Conservation (phyloP, 257 asterid species). For the Gentiana dahurica region DNA sequence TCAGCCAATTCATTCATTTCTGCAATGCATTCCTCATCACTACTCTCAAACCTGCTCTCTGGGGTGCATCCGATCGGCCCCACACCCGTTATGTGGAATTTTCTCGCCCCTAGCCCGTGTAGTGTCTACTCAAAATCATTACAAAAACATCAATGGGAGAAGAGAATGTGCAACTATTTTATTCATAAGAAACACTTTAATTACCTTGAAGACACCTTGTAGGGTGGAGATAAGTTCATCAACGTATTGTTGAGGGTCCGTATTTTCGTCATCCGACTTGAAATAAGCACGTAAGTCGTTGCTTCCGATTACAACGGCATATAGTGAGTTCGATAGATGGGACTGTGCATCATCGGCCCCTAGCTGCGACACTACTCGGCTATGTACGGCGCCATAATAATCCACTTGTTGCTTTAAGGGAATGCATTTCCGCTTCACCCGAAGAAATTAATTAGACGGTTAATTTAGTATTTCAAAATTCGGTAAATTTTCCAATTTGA, state of each 20-base stretch:
- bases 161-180: too few species aligned
- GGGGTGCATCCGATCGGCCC: slow-evolving; percentile 65
- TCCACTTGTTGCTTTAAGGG: slow-evolving; percentile 38
- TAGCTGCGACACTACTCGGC: slow-evolving; percentile 27
- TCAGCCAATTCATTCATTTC: slow-evolving; percentile 42
- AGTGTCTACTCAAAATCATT: slow-evolving; percentile 20
- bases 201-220: slow-evolving; percentile 46
- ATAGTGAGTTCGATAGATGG: slow-evolving; percentile 49
- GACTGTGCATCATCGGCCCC: slow-evolving; percentile 24
- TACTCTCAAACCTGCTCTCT: slow-evolving; percentile 21
- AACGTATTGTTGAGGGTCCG: slow-evolving; percentile 44
- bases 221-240: slow-evolving; percentile 49
- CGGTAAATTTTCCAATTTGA: too few species aligned
- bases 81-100: slow-evolving; percentile 31
- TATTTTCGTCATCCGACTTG: slow-evolving; percentile 9
- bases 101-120: slow-evolving; percentile 48
- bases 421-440: slow-evolving; percentile 24
- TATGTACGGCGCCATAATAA: slow-evolving; percentile 29
- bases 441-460: too few species aligned
- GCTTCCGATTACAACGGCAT: slow-evolving; percentile 61
- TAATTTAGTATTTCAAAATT: too few species aligned
- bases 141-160: too few species aligned
- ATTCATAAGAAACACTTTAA: too few species aligned
- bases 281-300: slow-evolving; percentile 47
- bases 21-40: slow-evolving; percentile 35